Conservation (phyloP, 371 early-diverging fungal genomes). For the Rhizopus arrhizus region DNA sequence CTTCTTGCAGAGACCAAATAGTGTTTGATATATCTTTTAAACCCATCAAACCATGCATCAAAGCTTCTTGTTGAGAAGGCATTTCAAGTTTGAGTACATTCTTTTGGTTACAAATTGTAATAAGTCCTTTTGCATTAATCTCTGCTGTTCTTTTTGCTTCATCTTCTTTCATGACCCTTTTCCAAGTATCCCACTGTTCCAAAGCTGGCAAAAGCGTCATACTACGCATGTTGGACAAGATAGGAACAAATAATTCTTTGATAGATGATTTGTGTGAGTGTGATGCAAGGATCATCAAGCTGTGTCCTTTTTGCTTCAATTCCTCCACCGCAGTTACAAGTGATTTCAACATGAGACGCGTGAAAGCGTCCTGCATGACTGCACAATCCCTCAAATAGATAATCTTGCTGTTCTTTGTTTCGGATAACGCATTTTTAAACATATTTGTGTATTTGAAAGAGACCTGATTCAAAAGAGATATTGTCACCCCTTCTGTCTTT, state of each 20-base stretch:
- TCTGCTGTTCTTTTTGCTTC: conserved; percentile 37
- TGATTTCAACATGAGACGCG: conserved; percentile 40
- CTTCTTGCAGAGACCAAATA: conserved; percentile 38
- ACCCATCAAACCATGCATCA: conserved; percentile 13
- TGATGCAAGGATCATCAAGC: conserved; percentile 47
- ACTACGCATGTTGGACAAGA: conserved; percentile 31
- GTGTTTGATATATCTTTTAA: conserved; percentile 33
- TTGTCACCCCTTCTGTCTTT: conserved; percentile 5
- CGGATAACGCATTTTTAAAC: conserved; percentile 22
- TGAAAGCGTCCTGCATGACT: conserved; percentile 46
- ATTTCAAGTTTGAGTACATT: conserved; percentile 10
- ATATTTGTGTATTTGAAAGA: conserved; percentile 20
- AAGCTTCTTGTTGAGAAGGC: conserved; percentile 5
- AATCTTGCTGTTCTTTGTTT: conserved; percentile 24
- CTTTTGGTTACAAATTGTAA: conserved; percentile 33
- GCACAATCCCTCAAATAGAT: conserved; percentile 55
- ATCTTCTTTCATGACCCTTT: conserved; percentile 34
- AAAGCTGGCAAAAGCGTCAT: conserved; percentile 32
- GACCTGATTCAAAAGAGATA: conserved; percentile 9
- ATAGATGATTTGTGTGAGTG: conserved; percentile 35
- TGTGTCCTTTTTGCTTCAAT: conserved; percentile 51
- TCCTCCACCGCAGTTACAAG: conserved; percentile 46
- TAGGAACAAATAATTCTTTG: conserved; percentile 11
- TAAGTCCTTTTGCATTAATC: conserved; percentile 52
- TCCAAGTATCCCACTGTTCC: conserved; percentile 22